Evolutionary conservation across 495 filamentous ascomycete genomes (phyloP), one percentile per base, ranked within the genome.

Genomic region (Podospora sp.): DNA sequence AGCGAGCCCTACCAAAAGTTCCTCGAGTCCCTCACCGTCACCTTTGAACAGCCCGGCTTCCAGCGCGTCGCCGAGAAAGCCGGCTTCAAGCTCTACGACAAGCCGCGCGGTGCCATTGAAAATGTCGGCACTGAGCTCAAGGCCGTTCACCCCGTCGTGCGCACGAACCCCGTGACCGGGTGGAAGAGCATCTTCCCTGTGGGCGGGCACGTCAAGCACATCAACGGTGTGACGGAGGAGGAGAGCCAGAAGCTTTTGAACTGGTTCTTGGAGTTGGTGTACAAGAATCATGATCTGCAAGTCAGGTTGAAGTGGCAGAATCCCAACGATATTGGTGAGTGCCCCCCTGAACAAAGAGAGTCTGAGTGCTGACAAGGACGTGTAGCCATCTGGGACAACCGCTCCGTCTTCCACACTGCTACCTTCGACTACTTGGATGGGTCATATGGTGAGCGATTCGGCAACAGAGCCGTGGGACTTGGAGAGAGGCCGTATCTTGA

Each of bases 91-190:
- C 70, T 92, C 6, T 88, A 87, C 68, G 81, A 80, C 26, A 80
- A 82, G 53, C 74, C 80, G 0, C 82, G 90, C 1, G 91, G 91
- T 0, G 79, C 85, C 0, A 88, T 88, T 0, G 84, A 87, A 72
- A 93, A 93, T 67, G 76, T 85, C 0, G 91, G 89, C 25, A 76
- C 74, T 0, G 84, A 84, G 29, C 75, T 93, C 5, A 82, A 73
- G 20, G 87, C 89, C 0, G 74, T 87, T 16, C 90, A 93, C 65
- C 88, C 89, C 0, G 86, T 92, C 1, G 81, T 93, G 18, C 85
- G 91, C 11, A 93, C 90, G 11, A 92, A 93, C 69, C 91, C 91
- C 0, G 87, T 92, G 0, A 92, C 90, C 0, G 90, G 90, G 0
- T 93, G 91, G 90, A 93, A 94, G 72, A 83, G 78, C 21, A 76